Percentiles rank a stretch among this genome's conserved stretches.
Conservation (phyloP, 176 grass and related monocot species). For the Paspalum vaginatum region DNA sequence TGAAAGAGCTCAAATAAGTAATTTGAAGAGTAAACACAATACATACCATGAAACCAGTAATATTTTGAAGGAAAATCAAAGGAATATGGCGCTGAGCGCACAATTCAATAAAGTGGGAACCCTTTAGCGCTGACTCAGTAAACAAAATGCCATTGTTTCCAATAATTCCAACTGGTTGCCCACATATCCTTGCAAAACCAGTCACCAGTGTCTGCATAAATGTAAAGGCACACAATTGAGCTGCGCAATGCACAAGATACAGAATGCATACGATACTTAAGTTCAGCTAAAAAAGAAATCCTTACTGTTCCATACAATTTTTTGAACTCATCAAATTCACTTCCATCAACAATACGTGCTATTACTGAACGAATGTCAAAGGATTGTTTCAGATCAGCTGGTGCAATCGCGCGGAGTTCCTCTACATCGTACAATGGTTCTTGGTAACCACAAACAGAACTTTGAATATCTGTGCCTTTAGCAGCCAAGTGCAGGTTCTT, state of each 20-base stretch:
- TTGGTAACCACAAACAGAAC: slow-evolving; percentile 61
- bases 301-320: slow-evolving; percentile 96
- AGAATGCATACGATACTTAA: slow-evolving; percentile 25
- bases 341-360: slow-evolving; percentile 82
- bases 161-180: slow-evolving; percentile 90
- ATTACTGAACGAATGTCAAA: slow-evolving; percentile 91
- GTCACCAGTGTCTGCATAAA: slow-evolving; percentile 84
- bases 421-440: slow-evolving; percentile 86
- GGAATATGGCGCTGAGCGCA: slow-evolving; percentile 96
- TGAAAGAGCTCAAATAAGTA: background rate
- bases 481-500: slow-evolving; percentile 89
- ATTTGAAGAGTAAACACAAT: slow-evolving; percentile 21
- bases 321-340: slow-evolving; percentile 99
- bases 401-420: slow-evolving; percentile 87
- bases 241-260: background rate
- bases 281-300: slow-evolving; percentile 32
- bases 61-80: slow-evolving; percentile 99
- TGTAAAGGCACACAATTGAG: slow-evolving; percentile 29
- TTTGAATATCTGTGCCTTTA: slow-evolving; percentile 52
- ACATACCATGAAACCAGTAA: slow-evolving; percentile 97
- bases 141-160: slow-evolving; percentile 99
- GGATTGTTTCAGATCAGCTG: slow-evolving; percentile 77
- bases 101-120: slow-evolving; percentile 94
- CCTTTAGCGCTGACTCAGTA: slow-evolving; percentile 90
- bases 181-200: slow-evolving; percentile 92